Percentiles rank a stretch among this genome's conserved stretches.
Evolutionary conservation across 2,329 filamentous ascomycete genomes (phyloP).

Genomic region (Ophiostoma australiae): DNA sequence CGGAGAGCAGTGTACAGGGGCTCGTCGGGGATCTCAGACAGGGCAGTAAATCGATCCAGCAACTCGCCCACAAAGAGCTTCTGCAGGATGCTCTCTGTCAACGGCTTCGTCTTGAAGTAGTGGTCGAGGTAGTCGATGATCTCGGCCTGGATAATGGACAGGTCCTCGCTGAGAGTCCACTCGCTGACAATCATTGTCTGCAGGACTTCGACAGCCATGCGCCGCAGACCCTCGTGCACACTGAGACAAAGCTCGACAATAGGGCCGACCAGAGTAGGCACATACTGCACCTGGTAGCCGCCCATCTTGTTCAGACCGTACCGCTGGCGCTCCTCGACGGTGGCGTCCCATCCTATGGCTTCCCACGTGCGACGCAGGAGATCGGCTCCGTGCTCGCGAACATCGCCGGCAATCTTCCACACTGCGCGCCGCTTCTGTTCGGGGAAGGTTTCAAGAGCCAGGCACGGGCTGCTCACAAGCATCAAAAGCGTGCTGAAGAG

Average conservation of each 20-base stretch:
- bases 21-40: constrained; percentile 63
- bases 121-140: constrained; percentile 91
- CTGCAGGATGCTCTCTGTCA: constrained; percentile 84
- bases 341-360: constrained; percentile 93
- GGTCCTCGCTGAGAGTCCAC: constrained; percentile 90
- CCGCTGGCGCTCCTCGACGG: constrained; percentile 66
- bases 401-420: constrained; percentile 98
- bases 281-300: constrained; percentile 97
- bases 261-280: constrained; percentile 82
- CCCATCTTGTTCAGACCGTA: constrained; percentile 83
- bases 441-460: constrained; percentile 91
- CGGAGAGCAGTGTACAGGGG: constrained; percentile 70
- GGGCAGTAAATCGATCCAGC: constrained; percentile 69
- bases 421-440: constrained; percentile 94
- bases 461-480: constrained; percentile 79
- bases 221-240: constrained; percentile 84
- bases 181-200: constrained; percentile 99
- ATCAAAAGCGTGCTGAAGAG: constrained; percentile 88
- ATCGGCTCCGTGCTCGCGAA: constrained; percentile 84
- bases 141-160: constrained; percentile 87
- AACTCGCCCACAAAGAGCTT: constrained; percentile 89
- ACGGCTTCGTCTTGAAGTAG: constrained; percentile 81
- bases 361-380: constrained; percentile 84
- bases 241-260: constrained; percentile 93
- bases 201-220: constrained; percentile 85